Percentiles rank a stretch among this genome's conserved stretches.
Conservation (phyloP, 2,329 filamentous ascomycete genomes). For the Aspergillus pseudotamarii region DNA sequence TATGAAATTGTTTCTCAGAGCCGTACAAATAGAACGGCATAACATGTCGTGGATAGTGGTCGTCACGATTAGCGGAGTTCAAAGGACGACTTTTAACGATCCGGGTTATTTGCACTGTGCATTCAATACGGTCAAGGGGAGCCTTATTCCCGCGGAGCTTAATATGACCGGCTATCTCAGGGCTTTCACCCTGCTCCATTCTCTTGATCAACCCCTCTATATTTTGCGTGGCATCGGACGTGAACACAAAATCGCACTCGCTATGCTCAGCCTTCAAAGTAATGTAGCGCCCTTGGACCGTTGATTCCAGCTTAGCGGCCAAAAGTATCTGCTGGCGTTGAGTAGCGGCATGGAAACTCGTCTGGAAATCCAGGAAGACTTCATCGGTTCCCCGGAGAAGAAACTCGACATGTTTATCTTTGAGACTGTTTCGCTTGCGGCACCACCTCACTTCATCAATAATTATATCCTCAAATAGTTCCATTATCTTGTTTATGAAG, state of each 20-base stretch:
- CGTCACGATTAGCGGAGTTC: conserved; percentile 38
- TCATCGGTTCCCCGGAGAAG: conserved; percentile 32
- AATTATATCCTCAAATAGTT: conserved; percentile 1
- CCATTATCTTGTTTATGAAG: conserved; percentile 6
- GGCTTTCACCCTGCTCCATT: neutral
- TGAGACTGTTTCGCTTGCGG: neutral
- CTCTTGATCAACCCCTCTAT: neutral
- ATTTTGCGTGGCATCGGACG: rapidly evolving
- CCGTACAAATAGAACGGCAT: conserved; percentile 54
- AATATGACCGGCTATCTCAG: too few species aligned
- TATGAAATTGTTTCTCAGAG: conserved; percentile 36
- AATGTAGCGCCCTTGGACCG: neutral
- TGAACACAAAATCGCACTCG: neutral
- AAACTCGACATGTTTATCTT: neutral
- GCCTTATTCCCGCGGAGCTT: neutral
- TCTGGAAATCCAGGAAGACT: conserved; percentile 40
- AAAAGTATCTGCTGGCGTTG: conserved; percentile 45
- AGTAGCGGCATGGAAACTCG: conserved; percentile 46
- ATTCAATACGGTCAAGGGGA: neutral
- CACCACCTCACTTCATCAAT: conserved; percentile 7
- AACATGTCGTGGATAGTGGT: conserved; percentile 37
- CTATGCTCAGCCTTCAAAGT: rapidly evolving
- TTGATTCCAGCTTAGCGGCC: neutral
- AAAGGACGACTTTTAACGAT: conserved; percentile 36
- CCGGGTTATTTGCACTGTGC: conserved; percentile 23